These are phyloP conservation scores for Ustilago cynodontis DNA, from an alignment of 1,284 basidiomycete genomes.

Conservation along the genomic window DNA sequence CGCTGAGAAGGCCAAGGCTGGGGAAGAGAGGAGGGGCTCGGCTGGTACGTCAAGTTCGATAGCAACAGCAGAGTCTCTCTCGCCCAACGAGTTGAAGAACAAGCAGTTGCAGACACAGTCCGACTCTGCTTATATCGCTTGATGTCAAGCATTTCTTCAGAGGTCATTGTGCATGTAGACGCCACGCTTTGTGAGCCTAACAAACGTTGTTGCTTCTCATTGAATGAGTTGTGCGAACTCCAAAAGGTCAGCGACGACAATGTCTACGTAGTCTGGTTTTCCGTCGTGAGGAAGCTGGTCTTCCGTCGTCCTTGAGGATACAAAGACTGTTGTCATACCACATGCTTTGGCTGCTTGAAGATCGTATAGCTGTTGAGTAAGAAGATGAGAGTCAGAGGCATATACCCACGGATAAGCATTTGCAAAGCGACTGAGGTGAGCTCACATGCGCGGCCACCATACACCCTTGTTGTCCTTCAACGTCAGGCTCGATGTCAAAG, in stretches of 20 bases:
- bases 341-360: constrained; percentile 37
- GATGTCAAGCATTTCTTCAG: background rate
- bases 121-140: constrained; percentile 22
- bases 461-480: constrained; percentile 14
- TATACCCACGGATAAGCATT: too few relatives aligned
- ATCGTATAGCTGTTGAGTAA: constrained; percentile 27
- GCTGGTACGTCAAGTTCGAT: background rate
- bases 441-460: constrained; percentile 42
- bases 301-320: constrained; percentile 34
- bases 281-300: constrained; percentile 24
- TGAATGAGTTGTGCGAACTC: constrained; percentile 23
- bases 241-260: constrained; percentile 27
- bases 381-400: background rate
- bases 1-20: background rate
- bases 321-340: constrained; percentile 43
- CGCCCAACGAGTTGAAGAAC: constrained; percentile 6
- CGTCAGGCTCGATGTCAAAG: constrained; percentile 21
- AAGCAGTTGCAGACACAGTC: constrained; percentile 4
- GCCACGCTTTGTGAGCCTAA: background rate
- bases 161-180: background rate
- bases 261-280: constrained; percentile 38
- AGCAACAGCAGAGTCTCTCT: background rate
- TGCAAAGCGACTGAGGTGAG: background rate
- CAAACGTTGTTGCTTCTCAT: background rate
- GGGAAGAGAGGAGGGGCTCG: constrained; percentile 7